A percentile compares a stretch with the other conserved stretches of the same genome.
Evolutionary conservation across 371 early-diverging fungal species (phyloP).

Genomic region (Mucor irregularis): DNA sequence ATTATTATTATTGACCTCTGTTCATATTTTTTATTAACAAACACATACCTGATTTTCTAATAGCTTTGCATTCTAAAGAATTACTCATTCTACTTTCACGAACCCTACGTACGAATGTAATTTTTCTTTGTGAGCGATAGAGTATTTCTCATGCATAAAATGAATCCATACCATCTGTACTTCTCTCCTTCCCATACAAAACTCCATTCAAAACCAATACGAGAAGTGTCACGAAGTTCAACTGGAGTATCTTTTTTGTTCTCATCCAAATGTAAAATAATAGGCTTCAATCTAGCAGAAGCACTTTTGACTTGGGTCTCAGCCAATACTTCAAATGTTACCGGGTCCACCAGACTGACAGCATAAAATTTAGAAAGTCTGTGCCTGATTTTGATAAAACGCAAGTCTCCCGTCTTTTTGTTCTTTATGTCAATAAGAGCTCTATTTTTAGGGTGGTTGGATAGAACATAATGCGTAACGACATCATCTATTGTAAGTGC

Average conservation of each 20-base stretch:
- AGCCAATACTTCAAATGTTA: constrained; percentile 40
- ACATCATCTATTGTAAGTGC: constrained; percentile 26
- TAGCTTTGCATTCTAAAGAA: constrained; percentile 37
- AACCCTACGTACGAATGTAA: constrained; percentile 25
- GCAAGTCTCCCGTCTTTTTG: constrained; percentile 33
- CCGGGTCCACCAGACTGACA: constrained; percentile 43
- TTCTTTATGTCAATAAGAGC: constrained; percentile 42
- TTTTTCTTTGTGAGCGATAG: neutral
- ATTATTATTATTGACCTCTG: neutral
- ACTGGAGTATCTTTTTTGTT: constrained; percentile 12
- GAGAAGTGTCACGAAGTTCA: constrained; percentile 30
- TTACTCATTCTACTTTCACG: constrained; percentile 39
- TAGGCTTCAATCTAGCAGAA: constrained; percentile 27
- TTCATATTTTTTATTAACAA: neutral
- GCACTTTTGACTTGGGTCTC: constrained; percentile 41
- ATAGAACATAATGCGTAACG: constrained; percentile 37
- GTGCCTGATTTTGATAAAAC: constrained; percentile 48
- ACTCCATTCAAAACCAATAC: constrained; percentile 46
- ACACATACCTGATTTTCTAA: constrained; percentile 29
- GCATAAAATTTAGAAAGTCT: constrained; percentile 44
- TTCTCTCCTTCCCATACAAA: constrained; percentile 48
- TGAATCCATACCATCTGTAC: constrained; percentile 35
- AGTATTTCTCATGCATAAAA: neutral
- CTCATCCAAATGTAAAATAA: constrained; percentile 27
- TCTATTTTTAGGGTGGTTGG: constrained; percentile 39